Conservation (phyloP, 208 protist species). For the Naegleria lovaniensis region DNA sequence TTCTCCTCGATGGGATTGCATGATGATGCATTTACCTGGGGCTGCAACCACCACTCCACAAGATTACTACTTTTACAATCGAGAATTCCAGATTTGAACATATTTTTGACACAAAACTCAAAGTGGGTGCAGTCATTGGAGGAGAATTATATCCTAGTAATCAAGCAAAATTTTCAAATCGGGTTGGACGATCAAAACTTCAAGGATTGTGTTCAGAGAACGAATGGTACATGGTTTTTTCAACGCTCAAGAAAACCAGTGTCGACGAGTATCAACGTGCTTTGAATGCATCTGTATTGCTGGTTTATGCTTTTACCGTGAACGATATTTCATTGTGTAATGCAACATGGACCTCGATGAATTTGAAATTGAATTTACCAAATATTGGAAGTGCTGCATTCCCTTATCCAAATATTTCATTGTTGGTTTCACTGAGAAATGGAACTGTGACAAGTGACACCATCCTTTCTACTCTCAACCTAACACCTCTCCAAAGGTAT, state of each 20-base stretch:
- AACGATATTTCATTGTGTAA: not conserved
- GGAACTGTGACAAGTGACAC: not conserved
- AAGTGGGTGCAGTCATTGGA: not conserved
- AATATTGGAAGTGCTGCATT: conserved; percentile 6
- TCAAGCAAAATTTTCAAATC: not conserved
- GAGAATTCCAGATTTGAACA: not conserved
- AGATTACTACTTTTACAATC: conserved; percentile 17
- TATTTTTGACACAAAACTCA: not conserved
- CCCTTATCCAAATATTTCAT: not conserved
- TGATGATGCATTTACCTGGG: conserved; percentile 18
- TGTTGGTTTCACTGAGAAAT: not conserved
- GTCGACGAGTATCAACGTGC: not conserved
- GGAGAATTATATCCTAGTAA: not conserved
- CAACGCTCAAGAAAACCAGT: not conserved
- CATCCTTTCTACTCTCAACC: not conserved
- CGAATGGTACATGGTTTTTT: not conserved
- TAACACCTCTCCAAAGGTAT: not conserved
- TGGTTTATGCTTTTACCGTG: not conserved
- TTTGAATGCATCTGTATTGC: not conserved
- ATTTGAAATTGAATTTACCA: not conserved
- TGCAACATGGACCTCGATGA: not conserved
- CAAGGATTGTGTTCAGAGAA: not conserved
- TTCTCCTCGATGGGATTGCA: conserved; percentile 22
- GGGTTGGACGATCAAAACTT: not conserved
- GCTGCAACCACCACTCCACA: not conserved